Percentiles rank a stretch among this genome's conserved stretches.
These are phyloP conservation scores for Hammondia hammondi DNA, from an alignment of 169 alveolate species.

Conservation along the genomic window DNA sequence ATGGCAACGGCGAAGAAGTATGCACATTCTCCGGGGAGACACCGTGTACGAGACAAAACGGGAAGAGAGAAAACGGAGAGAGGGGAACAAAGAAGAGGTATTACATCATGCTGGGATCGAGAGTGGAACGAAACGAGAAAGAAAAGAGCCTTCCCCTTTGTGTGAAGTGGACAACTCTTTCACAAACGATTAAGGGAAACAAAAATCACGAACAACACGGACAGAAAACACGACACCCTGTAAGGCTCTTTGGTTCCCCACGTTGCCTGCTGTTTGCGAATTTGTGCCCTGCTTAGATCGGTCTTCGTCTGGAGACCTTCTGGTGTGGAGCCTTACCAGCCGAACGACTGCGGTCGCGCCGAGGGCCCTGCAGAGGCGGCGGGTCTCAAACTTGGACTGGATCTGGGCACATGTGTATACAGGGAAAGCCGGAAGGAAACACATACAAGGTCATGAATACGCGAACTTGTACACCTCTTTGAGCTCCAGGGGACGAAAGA, in stretches of 20 bases:
- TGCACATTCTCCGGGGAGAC: not conserved
- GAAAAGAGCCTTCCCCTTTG: not conserved
- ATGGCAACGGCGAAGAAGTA: not conserved
- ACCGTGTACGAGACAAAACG: not conserved
- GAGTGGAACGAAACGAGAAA: not conserved
- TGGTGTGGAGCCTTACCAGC: slow-evolving; percentile 75
- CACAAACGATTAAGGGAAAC: too few relatives aligned
- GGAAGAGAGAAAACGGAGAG: not conserved
- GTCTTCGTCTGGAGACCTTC: not conserved
- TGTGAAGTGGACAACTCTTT: too few relatives aligned
- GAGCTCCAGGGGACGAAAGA: not conserved
- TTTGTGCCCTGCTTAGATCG: not conserved
- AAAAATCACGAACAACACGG: too few relatives aligned
- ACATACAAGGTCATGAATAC: not conserved
- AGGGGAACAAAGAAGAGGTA: not conserved
- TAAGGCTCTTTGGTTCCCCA: not conserved
- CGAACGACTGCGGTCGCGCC: slow-evolving; percentile 96
- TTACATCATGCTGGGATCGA: not conserved
- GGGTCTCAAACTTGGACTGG: slow-evolving; percentile 93
- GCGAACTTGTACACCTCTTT: not conserved
- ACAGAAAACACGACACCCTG: too few relatives aligned
- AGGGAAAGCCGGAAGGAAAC: not conserved
- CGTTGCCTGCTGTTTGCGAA: too few relatives aligned
- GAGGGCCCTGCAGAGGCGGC: slow-evolving; percentile 94
- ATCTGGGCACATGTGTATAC: slow-evolving; percentile 56